Evolutionary conservation across 169 alveolate genomes (phyloP).

Genomic region (Plasmodium coatneyi): DNA sequence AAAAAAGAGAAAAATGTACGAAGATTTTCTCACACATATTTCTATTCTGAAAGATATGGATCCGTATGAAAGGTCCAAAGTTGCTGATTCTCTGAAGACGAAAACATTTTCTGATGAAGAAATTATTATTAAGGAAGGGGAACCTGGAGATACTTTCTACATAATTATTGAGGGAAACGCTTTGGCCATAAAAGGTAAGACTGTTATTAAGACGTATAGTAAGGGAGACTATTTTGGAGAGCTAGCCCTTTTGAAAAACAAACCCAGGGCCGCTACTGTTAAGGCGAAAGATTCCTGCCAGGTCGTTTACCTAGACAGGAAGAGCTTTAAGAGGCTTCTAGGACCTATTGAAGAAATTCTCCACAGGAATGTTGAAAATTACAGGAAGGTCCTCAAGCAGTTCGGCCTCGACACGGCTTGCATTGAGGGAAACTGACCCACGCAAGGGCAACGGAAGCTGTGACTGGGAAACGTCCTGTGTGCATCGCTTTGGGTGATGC

Average conservation of each 20-base stretch:
- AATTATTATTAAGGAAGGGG: slow-evolving; percentile 95
- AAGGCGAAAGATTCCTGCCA: slow-evolving; percentile 87
- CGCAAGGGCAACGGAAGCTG: neutral
- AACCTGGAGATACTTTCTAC: slow-evolving; percentile 93
- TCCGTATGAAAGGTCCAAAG: slow-evolving; percentile 93
- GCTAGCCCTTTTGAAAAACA: slow-evolving; percentile 93
- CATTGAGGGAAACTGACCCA: slow-evolving; percentile 35
- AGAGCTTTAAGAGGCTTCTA: slow-evolving; percentile 93
- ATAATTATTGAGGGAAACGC: slow-evolving; percentile 94
- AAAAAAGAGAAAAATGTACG: slow-evolving; percentile 94
- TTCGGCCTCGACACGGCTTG: slow-evolving; percentile 75
- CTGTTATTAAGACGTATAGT: slow-evolving; percentile 89
- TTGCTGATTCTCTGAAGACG: slow-evolving; percentile 94
- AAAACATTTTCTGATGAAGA: slow-evolving; percentile 88
- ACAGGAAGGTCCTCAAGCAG: slow-evolving; percentile 82
- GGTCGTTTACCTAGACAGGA: slow-evolving; percentile 93
- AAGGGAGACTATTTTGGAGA: slow-evolving; percentile 98
- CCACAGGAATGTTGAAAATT: slow-evolving; percentile 93
- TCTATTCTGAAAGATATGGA: slow-evolving; percentile 92
- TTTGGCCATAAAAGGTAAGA: slow-evolving; percentile 92
- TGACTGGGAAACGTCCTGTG: neutral
- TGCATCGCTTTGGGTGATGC: neutral
- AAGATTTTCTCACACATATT: slow-evolving; percentile 89
- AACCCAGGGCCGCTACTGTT: slow-evolving; percentile 97
- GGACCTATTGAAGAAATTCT: slow-evolving; percentile 96